A percentile compares a stretch with the other conserved stretches of the same genome.
These are phyloP conservation scores for Ogataea corticis DNA, from an alignment of 805 yeast species.

Conservation along the genomic window DNA sequence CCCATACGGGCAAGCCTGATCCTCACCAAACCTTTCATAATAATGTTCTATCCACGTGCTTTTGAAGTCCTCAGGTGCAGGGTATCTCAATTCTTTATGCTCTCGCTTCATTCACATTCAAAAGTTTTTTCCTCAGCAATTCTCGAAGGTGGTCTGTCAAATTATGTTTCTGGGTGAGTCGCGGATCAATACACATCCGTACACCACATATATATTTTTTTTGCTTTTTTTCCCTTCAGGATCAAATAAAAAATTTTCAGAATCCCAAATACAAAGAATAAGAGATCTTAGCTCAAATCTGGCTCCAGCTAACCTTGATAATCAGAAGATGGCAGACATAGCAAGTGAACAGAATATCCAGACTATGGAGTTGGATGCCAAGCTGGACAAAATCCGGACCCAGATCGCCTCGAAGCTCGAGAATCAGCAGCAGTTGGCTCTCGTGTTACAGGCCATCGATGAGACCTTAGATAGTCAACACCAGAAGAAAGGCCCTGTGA, in stretches of 20 bases:
- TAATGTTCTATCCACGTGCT: neutral
- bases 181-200: neutral
- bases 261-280: too few relatives aligned
- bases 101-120: neutral
- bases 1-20: conserved; percentile 94
- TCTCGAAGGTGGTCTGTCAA: conserved; percentile 3
- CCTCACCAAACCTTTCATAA: conserved; percentile 71
- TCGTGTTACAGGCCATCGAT: conserved; percentile 85
- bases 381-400: conserved; percentile 63
- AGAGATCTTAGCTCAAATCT: too few relatives aligned
- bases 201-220: conserved; percentile 2
- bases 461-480: conserved; percentile 74
- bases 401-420: conserved; percentile 80
- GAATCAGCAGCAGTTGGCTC: conserved; percentile 82
- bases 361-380: conserved; percentile 56
- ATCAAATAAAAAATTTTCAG: conserved; percentile 5
- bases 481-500: conserved; percentile 63
- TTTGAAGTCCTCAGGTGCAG: neutral
- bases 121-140: conserved; percentile 4
- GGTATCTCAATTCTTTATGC: neutral
- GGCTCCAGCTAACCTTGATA: neutral
- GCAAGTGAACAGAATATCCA: conserved; percentile 10
- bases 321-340: conserved; percentile 10
- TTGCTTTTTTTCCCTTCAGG: conserved; percentile 8
- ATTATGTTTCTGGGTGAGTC: neutral